Evolutionary conservation across 345 rosid genomes (phyloP).

Genomic region (Ailanthus altissimus): DNA sequence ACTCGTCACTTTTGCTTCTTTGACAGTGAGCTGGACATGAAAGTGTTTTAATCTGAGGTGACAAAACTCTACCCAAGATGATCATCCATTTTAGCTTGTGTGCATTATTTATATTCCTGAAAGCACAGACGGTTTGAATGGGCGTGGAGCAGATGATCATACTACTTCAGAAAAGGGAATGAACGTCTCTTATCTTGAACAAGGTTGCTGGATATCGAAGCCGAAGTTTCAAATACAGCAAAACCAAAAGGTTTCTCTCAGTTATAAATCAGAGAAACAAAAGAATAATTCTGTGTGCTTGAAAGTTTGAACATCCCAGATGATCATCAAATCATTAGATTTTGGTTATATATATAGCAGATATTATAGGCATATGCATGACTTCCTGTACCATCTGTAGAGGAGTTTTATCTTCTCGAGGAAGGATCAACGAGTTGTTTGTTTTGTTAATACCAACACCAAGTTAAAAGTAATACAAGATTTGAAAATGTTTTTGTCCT

Average conservation of each 20-base stretch:
- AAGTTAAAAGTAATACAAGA: background rate
- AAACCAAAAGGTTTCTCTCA: background rate
- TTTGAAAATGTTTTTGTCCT: background rate
- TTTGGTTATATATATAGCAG: background rate
- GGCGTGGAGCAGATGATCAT: background rate
- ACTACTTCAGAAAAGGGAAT: background rate
- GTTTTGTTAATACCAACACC: background rate
- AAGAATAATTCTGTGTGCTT: background rate
- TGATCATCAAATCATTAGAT: background rate
- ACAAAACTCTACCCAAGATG: too few relatives aligned
- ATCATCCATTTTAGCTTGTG: background rate
- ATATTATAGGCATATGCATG: background rate
- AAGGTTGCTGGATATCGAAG: background rate
- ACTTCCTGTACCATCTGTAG: background rate
- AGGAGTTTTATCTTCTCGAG: background rate
- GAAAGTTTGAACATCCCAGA: background rate
- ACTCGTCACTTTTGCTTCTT: background rate
- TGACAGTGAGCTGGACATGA: conserved; percentile 34
- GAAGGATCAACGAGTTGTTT: background rate
- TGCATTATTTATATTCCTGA: background rate
- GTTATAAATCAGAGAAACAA: background rate
- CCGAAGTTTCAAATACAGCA: background rate
- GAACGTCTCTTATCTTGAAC: background rate
- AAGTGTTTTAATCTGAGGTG: background rate
- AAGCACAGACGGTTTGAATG: background rate